Evolutionary conservation across 305 asterid species (phyloP), one percentile per base, ranked within the genome.

Genomic region (Lippia alba): DNA sequence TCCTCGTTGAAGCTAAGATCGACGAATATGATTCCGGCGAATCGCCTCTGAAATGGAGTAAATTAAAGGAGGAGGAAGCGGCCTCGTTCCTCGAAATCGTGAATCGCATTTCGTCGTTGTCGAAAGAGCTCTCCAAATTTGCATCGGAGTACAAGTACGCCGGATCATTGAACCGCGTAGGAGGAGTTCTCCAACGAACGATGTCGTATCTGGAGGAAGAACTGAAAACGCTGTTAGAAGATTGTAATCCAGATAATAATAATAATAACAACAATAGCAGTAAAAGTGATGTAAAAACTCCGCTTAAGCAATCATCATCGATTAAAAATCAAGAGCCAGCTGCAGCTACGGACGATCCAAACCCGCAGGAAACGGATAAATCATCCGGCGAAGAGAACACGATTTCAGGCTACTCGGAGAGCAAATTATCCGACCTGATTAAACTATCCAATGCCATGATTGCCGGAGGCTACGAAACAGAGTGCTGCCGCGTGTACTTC

Each of bases 151-250:
- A 74, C 68, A 87, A 84, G 69, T 90, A 78, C 64, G 87, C 91
- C 7, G 72, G 68, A 40, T 65, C 97, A 3, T 86, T 94, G 82
- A 90, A 85, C 72, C 85, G 88, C 65, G 63, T 82, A 6, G 95
- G 86, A 3, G 74, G 83, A 6, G 84, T 90, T 67, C 86, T 84
- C 15, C 96, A 91, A 61, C 92, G 88, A 2, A 86, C 87, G 44
- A 87, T 94, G 91, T 67, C 91, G 4, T 85, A 89, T 68, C 6
- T 90, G 70, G 99, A 90, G 81, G 98, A 86, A 34, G 97, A 90
- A 71, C 88, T 90, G 84, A 88, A 71, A 58, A 57, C 76, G 4
- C 68, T 88, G 15, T 81, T 90, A 2, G 96, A 91, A 30, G 91
- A 84, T 64, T 80, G 79, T 83, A 44, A 36, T 36, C 5, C 41